Percentiles rank a stretch among this genome's conserved stretches.
These are phyloP conservation scores for Vigna nakashimae DNA, from an alignment of 306 rosid genomes.

Conservation along the genomic window DNA sequence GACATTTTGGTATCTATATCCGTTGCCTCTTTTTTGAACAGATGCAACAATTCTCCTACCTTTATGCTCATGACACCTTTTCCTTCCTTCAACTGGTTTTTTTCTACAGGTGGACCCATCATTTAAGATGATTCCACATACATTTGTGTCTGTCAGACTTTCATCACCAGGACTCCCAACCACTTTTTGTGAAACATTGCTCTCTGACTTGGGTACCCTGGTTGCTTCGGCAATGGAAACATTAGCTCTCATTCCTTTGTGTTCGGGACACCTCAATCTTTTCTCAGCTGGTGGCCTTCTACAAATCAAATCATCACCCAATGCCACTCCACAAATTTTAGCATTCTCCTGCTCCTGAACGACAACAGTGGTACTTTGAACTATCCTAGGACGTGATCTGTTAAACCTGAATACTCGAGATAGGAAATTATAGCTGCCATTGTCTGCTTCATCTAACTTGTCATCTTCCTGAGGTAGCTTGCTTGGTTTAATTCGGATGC, in stretches of 20 bases:
- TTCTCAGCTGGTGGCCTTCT: constrained; percentile 66
- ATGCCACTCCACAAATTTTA: constrained; percentile 64
- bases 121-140: constrained; percentile 66
- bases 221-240: constrained; percentile 26
- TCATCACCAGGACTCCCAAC: constrained; percentile 42
- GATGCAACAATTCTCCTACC: constrained; percentile 57
- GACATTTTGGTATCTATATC: constrained; percentile 40
- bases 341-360: constrained; percentile 49
- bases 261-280: constrained; percentile 80
- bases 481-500: constrained; percentile 67
- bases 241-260: constrained; percentile 73
- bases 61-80: constrained; percentile 81
- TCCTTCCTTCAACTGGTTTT: constrained; percentile 64
- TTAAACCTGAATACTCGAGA: constrained; percentile 67
- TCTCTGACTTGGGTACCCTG: constrained; percentile 39
- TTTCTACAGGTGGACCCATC: constrained; percentile 70
- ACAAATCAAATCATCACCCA: constrained; percentile 66
- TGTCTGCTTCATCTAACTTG: constrained; percentile 44
- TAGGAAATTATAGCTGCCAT: constrained; percentile 56
- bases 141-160: constrained; percentile 37
- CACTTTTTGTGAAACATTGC: constrained; percentile 17
- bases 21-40: constrained; percentile 23
- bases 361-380: constrained; percentile 39
- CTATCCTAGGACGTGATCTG: constrained; percentile 68
- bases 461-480: constrained; percentile 48